Percentiles rank a stretch among this genome's conserved stretches.
Evolutionary conservation across 2,329 filamentous ascomycete genomes (phyloP).

Genomic region (Pseudocercospora vitis): DNA sequence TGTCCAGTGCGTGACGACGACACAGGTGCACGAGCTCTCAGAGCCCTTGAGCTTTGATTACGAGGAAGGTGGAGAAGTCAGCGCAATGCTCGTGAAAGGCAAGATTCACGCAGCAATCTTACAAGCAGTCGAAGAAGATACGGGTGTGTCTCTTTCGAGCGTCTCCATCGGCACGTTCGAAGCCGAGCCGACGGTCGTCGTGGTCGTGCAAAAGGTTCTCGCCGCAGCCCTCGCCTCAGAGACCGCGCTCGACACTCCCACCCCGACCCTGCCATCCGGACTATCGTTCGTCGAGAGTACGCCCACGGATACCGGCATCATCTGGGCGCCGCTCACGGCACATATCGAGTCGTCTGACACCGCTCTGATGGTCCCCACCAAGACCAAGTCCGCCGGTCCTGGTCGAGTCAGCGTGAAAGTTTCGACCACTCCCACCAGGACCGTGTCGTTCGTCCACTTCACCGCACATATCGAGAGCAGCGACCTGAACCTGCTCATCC

Average conservation of each 20-base stretch:
- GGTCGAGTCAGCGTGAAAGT: neutral
- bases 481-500: slow-evolving; percentile 24
- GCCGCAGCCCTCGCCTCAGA: slow-evolving; percentile 27
- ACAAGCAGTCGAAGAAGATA: slow-evolving; percentile 26
- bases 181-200: slow-evolving; percentile 45
- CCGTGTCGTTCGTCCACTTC: slow-evolving; percentile 17
- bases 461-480: slow-evolving; percentile 24
- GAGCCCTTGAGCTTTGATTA: slow-evolving; percentile 42
- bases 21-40: slow-evolving; percentile 39
- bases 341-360: slow-evolving; percentile 30
- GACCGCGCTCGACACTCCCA: slow-evolving; percentile 25
- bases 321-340: slow-evolving; percentile 25
- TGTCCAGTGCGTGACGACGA: slow-evolving; percentile 35
- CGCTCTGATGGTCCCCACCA: slow-evolving; percentile 25
- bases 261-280: slow-evolving; percentile 29
- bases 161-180: slow-evolving; percentile 39
- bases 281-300: slow-evolving; percentile 18
- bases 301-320: slow-evolving; percentile 22
- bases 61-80: slow-evolving; percentile 37
- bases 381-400: slow-evolving; percentile 6
- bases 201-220: slow-evolving; percentile 45
- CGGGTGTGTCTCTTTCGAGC: slow-evolving; percentile 9
- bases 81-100: slow-evolving; percentile 25
- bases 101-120: slow-evolving; percentile 40
- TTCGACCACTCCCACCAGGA: neutral